A percentile compares a stretch with the other conserved stretches of the same genome.
Evolutionary conservation across 108 stramenopile species (phyloP).

Genomic region (Skeletonema menzelii): DNA sequence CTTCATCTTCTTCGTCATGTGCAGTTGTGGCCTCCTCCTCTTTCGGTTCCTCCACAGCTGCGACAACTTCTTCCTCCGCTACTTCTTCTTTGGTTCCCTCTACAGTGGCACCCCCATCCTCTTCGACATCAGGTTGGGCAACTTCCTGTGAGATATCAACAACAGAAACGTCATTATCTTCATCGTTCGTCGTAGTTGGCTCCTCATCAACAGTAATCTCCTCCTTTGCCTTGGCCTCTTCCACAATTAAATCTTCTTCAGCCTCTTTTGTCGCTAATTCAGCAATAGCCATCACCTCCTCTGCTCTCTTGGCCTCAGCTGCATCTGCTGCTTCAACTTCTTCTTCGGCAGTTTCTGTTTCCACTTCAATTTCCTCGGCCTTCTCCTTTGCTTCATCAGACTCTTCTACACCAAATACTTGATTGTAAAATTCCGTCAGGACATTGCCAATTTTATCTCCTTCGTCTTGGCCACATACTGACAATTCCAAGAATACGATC

Average conservation of each 20-base stretch:
- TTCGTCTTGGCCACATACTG: not conserved
- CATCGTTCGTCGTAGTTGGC: not conserved
- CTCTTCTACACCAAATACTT: not conserved
- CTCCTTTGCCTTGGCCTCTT: not conserved
- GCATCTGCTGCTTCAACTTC: not conserved
- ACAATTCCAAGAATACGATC: constrained; percentile 4
- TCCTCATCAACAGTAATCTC: not conserved
- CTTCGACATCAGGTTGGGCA: not conserved
- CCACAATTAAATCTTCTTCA: not conserved
- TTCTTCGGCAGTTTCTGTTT: not conserved
- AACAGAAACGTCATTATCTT: not conserved
- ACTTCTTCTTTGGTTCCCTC: not conserved
- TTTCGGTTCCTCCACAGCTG: not conserved
- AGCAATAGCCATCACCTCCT: not conserved
- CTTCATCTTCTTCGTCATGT: not conserved
- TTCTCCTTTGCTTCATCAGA: not conserved
- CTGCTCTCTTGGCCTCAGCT: not conserved
- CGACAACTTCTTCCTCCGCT: not conserved
- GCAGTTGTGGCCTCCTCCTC: not conserved
- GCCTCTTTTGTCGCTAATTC: not conserved
- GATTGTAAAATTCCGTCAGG: not conserved
- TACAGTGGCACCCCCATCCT: not conserved
- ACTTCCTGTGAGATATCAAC: not conserved
- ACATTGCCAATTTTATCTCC: not conserved
- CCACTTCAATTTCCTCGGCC: not conserved